Evolutionary conservation across 441 rosid species (phyloP), one percentile per base, ranked within the genome.

Genomic region (Heliophila coronopifolia): DNA sequence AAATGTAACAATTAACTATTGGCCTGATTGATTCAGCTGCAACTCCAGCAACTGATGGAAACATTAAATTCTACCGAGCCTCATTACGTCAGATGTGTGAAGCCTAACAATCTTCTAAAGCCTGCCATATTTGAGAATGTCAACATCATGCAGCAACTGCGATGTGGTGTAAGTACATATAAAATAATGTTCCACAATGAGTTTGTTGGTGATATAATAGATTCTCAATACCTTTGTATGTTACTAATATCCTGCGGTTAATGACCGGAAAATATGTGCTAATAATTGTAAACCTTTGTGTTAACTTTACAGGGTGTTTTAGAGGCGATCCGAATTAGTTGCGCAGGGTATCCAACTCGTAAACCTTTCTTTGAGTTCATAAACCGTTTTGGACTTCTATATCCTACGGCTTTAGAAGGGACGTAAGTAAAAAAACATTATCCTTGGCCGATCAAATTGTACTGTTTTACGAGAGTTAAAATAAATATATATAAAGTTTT

Each of bases 271-370:
- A 26, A 12, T 37, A 12, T 18, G 17, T 53, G 27, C 19, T 53
- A 28, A 19, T 24, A 34, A 17, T 27, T 17, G 7, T 54, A 31
- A 46, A 23, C 32, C 17, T 27, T 6, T 35, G 9, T 37, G 54
- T 43, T 83, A 26, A 61, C 12, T 58, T 31, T 69, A 24, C 66
- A 93, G 97, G 99, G 99, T 74, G 99, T 93, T 66, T 64, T 93
- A 52, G 99, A 93, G 69, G 99, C 99, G 48, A 93, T 93, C 67
- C 77, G 97, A 77, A 93, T 93, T 66, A 93, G 99, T 54, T 80
- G 91, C 50, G 99, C 99, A 11, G 99, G 99, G 41, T 93, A 81
- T 68, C 99, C 99, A 36, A 93, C 99, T 70, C 95, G 99, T 28
- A 77, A 74, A 48, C 83, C 90, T 36, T 93, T 93, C 69, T 88